Percentiles rank a stretch among this genome's conserved stretches.
These are phyloP conservation scores for Modicella reniformis DNA, from an alignment of 371 early-diverging fungal genomes.

Conservation along the genomic window DNA sequence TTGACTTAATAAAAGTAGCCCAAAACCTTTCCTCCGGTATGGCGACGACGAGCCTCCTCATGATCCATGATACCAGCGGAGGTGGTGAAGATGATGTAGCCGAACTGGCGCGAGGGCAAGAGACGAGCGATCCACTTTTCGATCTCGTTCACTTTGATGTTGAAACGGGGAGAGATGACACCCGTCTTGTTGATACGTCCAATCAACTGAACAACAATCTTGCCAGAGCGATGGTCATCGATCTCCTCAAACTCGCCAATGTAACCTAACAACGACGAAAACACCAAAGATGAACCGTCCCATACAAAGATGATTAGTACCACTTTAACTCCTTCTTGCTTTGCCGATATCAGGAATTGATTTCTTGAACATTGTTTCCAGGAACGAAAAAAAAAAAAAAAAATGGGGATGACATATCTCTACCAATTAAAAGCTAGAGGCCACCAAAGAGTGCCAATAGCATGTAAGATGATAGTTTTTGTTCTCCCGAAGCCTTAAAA, in stretches of 20 bases:
- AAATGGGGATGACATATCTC: slow-evolving; percentile 24
- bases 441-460: slow-evolving; percentile 51
- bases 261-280: too few species aligned
- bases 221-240: slow-evolving; percentile 98
- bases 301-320: too few species aligned
- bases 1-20: slow-evolving; percentile 87
- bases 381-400: not conserved
- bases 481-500: slow-evolving; percentile 80
- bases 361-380: too few species aligned
- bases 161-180: slow-evolving; percentile 99
- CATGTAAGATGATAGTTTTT: slow-evolving; percentile 62
- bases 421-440: slow-evolving; percentile 53
- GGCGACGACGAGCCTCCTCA: slow-evolving; percentile 98
- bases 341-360: too few species aligned
- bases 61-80: too few species aligned
- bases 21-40: slow-evolving; percentile 99
- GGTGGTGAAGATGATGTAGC: slow-evolving; percentile 93
- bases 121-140: slow-evolving; percentile 98
- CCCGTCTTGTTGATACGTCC: slow-evolving; percentile 99
- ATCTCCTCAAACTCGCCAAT: slow-evolving; percentile 99
- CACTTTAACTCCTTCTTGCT: too few species aligned
- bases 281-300: too few species aligned
- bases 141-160: slow-evolving; percentile 92
- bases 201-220: slow-evolving; percentile 97
- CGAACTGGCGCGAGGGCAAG: slow-evolving; percentile 99